phyloP scores from a whole-genome alignment of 2,329 filamentous ascomycete species.

The Hypoxylon rubiginosum region DNA sequence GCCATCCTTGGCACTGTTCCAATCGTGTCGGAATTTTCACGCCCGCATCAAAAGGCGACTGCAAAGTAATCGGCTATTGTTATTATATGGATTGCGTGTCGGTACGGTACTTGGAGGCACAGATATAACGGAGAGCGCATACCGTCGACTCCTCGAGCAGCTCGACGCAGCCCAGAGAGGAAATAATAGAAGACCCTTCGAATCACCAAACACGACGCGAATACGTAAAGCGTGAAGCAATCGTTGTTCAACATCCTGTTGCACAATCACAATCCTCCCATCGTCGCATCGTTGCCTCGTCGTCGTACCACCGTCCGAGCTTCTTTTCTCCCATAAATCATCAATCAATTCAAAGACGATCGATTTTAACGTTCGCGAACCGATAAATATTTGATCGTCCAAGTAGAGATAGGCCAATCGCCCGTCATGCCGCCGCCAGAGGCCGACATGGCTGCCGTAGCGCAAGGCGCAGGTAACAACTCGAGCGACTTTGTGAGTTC shows the following conservation, averaged over 20 bases:
- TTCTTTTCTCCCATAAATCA: slow-evolving; percentile 6
- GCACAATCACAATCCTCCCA: slow-evolving; percentile 32
- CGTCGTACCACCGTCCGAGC: slow-evolving; percentile 33
- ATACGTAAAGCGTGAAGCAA: slow-evolving; percentile 32
- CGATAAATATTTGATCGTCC: slow-evolving; percentile 27
- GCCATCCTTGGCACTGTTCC: slow-evolving; percentile 33
- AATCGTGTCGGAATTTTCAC: slow-evolving; percentile 33
- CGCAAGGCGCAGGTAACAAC: slow-evolving; percentile 73
- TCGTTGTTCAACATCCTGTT: slow-evolving; percentile 35
- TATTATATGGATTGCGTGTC: slow-evolving; percentile 37
- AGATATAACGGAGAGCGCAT: slow-evolving; percentile 38
- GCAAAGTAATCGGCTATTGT: slow-evolving; percentile 32
- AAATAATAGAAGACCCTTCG: slow-evolving; percentile 29
- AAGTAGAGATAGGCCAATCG: slow-evolving; percentile 36
- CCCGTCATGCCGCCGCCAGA: slow-evolving; percentile 55
- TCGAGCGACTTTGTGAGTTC: slow-evolving; percentile 93
- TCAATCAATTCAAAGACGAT: slow-evolving; percentile 20
- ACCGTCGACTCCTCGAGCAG: slow-evolving; percentile 28
- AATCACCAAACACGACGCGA: slow-evolving; percentile 35
- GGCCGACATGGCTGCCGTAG: slow-evolving; percentile 54
- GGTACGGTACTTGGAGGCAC: slow-evolving; percentile 32
- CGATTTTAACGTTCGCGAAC: slow-evolving; percentile 31
- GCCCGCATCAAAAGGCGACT: slow-evolving; percentile 28
- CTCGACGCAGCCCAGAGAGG: slow-evolving; percentile 32
- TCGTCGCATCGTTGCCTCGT: slow-evolving; percentile 18